Base-by-base conservation (phyloP, 208 protist species). In the Leptomonas pyrrhocoris region DNA sequence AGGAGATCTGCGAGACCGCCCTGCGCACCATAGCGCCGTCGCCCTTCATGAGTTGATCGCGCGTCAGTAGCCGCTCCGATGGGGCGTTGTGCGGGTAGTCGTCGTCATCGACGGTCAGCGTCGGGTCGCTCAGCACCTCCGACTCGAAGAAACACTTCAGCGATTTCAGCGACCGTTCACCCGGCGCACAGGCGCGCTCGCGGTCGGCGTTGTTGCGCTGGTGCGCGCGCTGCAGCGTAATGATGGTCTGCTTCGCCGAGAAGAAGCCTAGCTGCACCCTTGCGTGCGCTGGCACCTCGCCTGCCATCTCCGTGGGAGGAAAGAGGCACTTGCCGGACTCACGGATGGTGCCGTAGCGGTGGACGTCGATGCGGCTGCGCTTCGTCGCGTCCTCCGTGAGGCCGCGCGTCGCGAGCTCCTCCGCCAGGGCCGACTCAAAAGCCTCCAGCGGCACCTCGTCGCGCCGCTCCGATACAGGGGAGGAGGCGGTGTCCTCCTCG, bases 201-300 rank as follows among this genome's bases (percentile, higher is more conserved):
- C 89, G 76, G 25, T 83, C 62, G 0, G 79, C 86, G 34, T 81
- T 77, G 11, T 38, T n/a, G 15, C 68, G 70, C 43, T 59, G 55
- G 27, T 66, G 74, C 2, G 61, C 55, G 5, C 55, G 63, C 49
- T 74, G 67, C 16, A 84, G 70, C 8, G 45, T 49, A 42, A 95
- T 79, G 56, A 96, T 86, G 0, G 83, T 79, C 74, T 96, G 92
- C 65, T 92, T 89, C n/a, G 89, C 81, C 1, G 75, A 77, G 69
- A 96, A 94, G 68, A 96, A 94, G 45, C 86, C 86, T 21, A 96
- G 79, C 62, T 95, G 92, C 28, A 96, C 76, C 63, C 77, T 86
- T 21, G 61, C 80, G 45, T 92, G 79, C 18, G 84, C 68, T 30
- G 86, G 78, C 28, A 89, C 70, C 46, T 54, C 53, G 11, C 53